Conservation (phyloP, 768 basidiomycete genomes). For the Psilocybe cubensis region DNA sequence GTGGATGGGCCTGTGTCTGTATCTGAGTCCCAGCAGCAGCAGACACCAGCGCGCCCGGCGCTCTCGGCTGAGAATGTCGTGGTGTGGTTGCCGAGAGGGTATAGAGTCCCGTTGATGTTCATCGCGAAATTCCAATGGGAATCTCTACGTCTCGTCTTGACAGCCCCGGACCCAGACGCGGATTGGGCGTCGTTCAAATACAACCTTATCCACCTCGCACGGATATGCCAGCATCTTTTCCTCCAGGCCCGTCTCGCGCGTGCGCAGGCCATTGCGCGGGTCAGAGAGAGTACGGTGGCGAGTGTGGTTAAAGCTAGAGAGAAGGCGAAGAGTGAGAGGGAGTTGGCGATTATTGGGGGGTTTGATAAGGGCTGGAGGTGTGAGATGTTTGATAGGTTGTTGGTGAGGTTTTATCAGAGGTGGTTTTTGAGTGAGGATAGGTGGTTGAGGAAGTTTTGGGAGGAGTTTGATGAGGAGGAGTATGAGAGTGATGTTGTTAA, state of each 20-base stretch:
- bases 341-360: slow-evolving; percentile 14
- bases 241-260: slow-evolving; percentile 31
- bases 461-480: slow-evolving; percentile 47
- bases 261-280: background rate
- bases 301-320: background rate
- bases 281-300: background rate
- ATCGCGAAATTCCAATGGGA: slow-evolving; percentile 49
- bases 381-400: slow-evolving; percentile 43
- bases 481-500: slow-evolving; percentile 39
- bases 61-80: slow-evolving; percentile 10
- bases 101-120: slow-evolving; percentile 49
- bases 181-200: slow-evolving; percentile 48
- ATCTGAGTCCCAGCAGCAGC: too few relatives aligned
- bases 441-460: slow-evolving; percentile 39
- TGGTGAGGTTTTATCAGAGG: slow-evolving; percentile 43
- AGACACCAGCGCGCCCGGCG: background rate
- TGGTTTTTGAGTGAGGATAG: slow-evolving; percentile 46
- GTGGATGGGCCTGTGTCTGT: too few relatives aligned
- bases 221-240: slow-evolving; percentile 41
- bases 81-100: slow-evolving; percentile 35
- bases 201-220: slow-evolving; percentile 46
- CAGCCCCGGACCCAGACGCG: slow-evolving; percentile 29
- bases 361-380: slow-evolving; percentile 43
- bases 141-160: slow-evolving; percentile 41
- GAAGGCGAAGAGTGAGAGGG: slow-evolving; percentile 6